Percentiles rank a stretch among this genome's conserved stretches.
phyloP scores from a whole-genome alignment of 169 alveolate genomes.

The Cryptosporidium muris region DNA sequence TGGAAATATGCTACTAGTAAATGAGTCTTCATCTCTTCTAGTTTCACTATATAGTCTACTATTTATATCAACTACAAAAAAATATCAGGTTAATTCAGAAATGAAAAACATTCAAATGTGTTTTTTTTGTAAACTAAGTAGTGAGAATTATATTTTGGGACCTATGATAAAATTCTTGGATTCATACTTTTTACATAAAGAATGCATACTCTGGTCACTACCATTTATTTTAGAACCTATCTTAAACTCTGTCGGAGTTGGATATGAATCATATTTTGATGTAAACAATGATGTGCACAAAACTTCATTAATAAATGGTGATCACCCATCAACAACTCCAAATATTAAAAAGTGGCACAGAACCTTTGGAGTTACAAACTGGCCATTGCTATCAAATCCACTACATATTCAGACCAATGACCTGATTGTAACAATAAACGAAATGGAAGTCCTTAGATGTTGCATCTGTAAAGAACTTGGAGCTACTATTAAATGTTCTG shows the following conservation, averaged over 20 bases:
- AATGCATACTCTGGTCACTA: conserved; percentile 63
- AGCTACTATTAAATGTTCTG: conserved; percentile 67
- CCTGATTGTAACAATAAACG: conserved; percentile 32
- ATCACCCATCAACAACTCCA: background rate
- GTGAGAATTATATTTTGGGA: too few species aligned
- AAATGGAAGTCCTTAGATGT: conserved; percentile 21
- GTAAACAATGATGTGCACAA: conserved; percentile 10
- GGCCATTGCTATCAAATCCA: conserved; percentile 57
- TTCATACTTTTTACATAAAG: conserved; percentile 17
- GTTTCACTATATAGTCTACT: too few species aligned
- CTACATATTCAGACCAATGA: conserved; percentile 20
- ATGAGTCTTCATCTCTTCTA: background rate
- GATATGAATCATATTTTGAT: conserved; percentile 64
- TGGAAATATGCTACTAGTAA: conserved; percentile 23
- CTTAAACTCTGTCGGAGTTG: conserved; percentile 47
- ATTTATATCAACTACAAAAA: too few species aligned
- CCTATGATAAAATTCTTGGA: too few species aligned
- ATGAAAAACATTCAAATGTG: too few species aligned
- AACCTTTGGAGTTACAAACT: conserved; percentile 29
- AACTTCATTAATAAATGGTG: background rate
- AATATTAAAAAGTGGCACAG: background rate
- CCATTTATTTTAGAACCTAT: conserved; percentile 61
- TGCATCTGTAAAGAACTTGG: conserved; percentile 12
- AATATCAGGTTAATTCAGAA: too few species aligned
- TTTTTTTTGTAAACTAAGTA: too few species aligned